Conservation (phyloP, 177 flowering plant species). For the Telopea speciosissima region DNA sequence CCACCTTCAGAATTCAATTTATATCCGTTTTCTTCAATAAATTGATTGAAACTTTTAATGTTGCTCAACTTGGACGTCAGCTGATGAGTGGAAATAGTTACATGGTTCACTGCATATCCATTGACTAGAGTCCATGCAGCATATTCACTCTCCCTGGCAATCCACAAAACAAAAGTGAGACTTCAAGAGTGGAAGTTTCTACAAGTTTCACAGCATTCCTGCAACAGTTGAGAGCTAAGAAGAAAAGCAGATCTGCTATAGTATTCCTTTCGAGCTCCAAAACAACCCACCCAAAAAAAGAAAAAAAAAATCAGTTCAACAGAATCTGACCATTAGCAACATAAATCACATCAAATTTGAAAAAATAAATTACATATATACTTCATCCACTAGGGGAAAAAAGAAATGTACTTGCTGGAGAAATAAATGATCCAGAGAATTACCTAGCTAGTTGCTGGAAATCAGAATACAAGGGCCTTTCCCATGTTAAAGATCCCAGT, state of each 20-base stretch:
- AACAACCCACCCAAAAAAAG: too few species aligned
- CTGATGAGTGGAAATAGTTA: slow-evolving; percentile 76
- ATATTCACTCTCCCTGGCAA: slow-evolving; percentile 88
- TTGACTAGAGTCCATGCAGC: slow-evolving; percentile 99
- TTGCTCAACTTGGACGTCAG: slow-evolving; percentile 53
- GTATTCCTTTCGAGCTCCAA: too few species aligned
- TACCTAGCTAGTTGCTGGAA: slow-evolving; percentile 79
- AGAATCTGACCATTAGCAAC: neutral
- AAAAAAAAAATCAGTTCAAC: neutral
- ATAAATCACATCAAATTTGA: neutral
- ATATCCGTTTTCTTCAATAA: slow-evolving; percentile 74
- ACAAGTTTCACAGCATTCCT: neutral
- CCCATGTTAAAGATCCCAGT: slow-evolving; percentile 85
- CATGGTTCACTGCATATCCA: slow-evolving; percentile 94
- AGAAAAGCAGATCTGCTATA: too few species aligned
- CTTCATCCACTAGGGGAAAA: neutral
- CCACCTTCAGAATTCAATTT: slow-evolving; percentile 94
- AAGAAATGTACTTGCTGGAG: neutral
- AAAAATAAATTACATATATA: neutral
- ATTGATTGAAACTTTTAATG: slow-evolving; percentile 62
- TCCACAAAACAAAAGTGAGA: slow-evolving; percentile 17
- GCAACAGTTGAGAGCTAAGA: neutral
- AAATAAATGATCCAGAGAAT: neutral
- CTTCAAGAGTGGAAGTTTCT: neutral
- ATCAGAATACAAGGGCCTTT: slow-evolving; percentile 60